phyloP scores from a whole-genome alignment of 2,329 filamentous ascomycete genomes.

The Ceratocystis albifundus region DNA sequence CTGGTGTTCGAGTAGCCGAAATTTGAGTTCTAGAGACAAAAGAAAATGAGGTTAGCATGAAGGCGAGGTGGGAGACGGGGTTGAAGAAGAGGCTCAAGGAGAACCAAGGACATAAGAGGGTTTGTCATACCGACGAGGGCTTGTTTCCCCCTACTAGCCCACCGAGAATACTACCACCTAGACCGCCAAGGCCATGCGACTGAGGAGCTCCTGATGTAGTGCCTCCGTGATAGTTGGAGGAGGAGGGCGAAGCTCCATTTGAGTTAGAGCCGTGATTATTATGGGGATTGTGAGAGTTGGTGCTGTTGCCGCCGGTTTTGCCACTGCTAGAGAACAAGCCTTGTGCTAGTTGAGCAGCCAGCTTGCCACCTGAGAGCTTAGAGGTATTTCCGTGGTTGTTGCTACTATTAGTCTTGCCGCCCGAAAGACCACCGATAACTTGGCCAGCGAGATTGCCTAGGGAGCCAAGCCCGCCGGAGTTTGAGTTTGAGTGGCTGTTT shows the following conservation, averaged over 20 bases:
- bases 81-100: background rate
- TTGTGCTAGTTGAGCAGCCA: constrained; percentile 46
- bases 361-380: constrained; percentile 37
- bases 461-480: constrained; percentile 36
- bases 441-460: constrained; percentile 39
- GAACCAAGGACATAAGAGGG: background rate
- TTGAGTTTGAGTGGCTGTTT: constrained; percentile 32
- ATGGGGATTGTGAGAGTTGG: background rate
- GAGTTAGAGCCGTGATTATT: constrained; percentile 28
- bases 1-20: constrained; percentile 53
- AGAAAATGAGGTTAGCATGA: constrained; percentile 26
- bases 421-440: constrained; percentile 34
- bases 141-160: constrained; percentile 44
- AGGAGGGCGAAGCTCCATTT: background rate
- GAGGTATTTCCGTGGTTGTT: constrained; percentile 29
- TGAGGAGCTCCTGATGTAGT: constrained; percentile 33
- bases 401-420: constrained; percentile 27
- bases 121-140: constrained; percentile 26
- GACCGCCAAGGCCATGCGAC: constrained; percentile 33
- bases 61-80: background rate
- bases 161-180: constrained; percentile 44
- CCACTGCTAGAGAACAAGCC: constrained; percentile 40
- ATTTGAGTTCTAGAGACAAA: constrained; percentile 38
- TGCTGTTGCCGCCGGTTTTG: constrained; percentile 28
- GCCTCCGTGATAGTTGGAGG: constrained; percentile 38